Conservation (phyloP, 139 green algal genomes). For the Astrephomene gubernaculifera region DNA sequence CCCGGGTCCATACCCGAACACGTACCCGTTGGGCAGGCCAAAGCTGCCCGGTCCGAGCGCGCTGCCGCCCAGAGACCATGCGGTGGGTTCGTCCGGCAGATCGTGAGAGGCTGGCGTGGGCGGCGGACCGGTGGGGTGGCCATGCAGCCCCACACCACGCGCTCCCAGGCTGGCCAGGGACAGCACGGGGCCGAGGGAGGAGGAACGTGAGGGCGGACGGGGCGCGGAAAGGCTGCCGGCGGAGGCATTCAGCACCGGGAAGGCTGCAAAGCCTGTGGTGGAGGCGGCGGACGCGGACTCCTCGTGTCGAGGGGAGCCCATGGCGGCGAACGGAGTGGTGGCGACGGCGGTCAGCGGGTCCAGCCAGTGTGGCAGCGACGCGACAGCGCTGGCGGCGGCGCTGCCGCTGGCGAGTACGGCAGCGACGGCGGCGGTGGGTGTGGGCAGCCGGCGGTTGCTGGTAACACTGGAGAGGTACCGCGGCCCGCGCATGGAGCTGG, state of each 20-base stretch:
- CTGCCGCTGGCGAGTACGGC: conserved; percentile 8
- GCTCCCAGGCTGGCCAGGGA: background rate
- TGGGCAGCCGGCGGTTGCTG: conserved; percentile 5
- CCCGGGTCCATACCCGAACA: too few relatives aligned
- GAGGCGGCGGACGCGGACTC: background rate
- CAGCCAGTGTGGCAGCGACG: conserved; percentile 19
- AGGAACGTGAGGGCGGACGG: too few relatives aligned
- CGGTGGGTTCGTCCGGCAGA: too few relatives aligned
- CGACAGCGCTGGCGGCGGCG: background rate
- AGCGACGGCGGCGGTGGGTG: conserved; percentile 1
- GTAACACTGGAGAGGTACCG: background rate
- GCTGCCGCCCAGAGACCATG: too few relatives aligned
- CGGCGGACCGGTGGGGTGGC: background rate
- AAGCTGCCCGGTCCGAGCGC: too few relatives aligned
- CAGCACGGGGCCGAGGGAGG: too few relatives aligned
- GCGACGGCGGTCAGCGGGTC: background rate
- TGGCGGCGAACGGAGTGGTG: background rate
- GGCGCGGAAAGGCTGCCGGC: too few relatives aligned
- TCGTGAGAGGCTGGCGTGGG: too few relatives aligned
- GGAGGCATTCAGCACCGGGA: too few relatives aligned
- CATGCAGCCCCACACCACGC: background rate
- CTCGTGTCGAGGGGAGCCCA: too few relatives aligned
- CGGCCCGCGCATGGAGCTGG: too few relatives aligned
- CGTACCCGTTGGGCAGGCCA: too few relatives aligned
- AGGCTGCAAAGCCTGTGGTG: background rate